Percentiles rank a stretch among this genome's conserved stretches.
Evolutionary conservation across 1,284 basidiomycete genomes (phyloP).

Genomic region (Ustilago vetiveriae): DNA sequence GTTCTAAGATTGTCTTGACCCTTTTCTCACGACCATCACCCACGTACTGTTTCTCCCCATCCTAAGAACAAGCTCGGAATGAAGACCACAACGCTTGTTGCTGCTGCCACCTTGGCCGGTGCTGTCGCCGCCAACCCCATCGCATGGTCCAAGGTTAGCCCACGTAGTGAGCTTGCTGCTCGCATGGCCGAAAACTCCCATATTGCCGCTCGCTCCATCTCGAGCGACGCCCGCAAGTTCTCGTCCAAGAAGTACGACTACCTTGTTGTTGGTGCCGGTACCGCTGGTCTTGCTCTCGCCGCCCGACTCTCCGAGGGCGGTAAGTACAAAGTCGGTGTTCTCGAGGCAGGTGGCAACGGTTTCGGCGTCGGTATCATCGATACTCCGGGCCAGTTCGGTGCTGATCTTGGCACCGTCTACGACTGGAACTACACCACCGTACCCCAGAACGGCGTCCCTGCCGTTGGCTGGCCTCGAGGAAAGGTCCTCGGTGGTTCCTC

Average conservation of each 20-base stretch:
- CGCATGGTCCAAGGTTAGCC: constrained; percentile 43
- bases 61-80: too few species aligned
- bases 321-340: constrained; percentile 56
- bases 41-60: too few species aligned
- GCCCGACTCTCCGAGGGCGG: constrained; percentile 56
- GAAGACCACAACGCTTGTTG: constrained; percentile 42
- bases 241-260: constrained; percentile 62
- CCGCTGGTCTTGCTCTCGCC: constrained; percentile 67
- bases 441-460: constrained; percentile 40
- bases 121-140: constrained; percentile 41
- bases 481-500: constrained; percentile 65
- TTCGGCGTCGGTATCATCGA: constrained; percentile 52
- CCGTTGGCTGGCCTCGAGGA: constrained; percentile 59
- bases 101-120: constrained; percentile 34
- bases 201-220: constrained; percentile 44
- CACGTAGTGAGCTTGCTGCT: constrained; percentile 40
- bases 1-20: not conserved
- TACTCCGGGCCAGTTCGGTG: constrained; percentile 56
- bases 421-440: constrained; percentile 60
- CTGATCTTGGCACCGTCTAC: constrained; percentile 48
- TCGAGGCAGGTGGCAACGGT: constrained; percentile 56
- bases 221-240: constrained; percentile 32
- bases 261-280: constrained; percentile 71
- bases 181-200: constrained; percentile 30
- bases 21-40: too few species aligned